These are phyloP conservation scores for Maudiozyma serrabonitensis DNA, from an alignment of 805 yeast species.

Conservation along the genomic window DNA sequence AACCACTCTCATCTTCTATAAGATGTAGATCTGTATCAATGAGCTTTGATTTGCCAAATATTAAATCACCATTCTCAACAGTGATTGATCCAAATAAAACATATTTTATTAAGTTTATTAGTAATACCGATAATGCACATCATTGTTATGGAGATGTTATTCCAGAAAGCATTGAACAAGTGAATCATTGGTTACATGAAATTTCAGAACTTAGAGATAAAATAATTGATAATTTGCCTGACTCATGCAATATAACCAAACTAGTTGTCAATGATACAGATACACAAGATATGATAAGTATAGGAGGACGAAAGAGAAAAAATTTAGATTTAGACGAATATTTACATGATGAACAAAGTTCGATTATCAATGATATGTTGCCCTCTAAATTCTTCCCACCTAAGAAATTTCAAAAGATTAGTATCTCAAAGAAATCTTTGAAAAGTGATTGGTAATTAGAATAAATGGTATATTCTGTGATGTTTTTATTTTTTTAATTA, in stretches of 20 bases:
- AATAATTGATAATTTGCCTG: constrained; percentile 4
- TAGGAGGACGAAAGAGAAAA: constrained; percentile 13
- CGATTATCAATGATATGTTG: constrained; percentile 11
- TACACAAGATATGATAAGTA: constrained; percentile 6
- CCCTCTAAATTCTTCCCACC: constrained; percentile 1
- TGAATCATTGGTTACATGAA: constrained; percentile 15
- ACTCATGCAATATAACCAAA: constrained; percentile 14
- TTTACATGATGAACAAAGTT: constrained; percentile 11
- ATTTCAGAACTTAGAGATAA: constrained; percentile 7
- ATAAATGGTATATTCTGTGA: neutral
- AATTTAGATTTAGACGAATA: constrained; percentile 14
- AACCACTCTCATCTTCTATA: neutral
- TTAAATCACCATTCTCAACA: constrained; percentile 8
- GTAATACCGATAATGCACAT: constrained; percentile 11
- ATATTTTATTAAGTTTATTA: constrained; percentile 14
- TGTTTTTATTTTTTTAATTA: too few species aligned
- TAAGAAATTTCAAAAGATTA: constrained; percentile 22
- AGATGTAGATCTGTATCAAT: constrained; percentile 9
- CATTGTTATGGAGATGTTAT: constrained; percentile 14
- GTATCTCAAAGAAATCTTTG: constrained; percentile 26
- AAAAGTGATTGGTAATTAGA: constrained; percentile 23
- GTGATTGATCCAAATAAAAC: constrained; percentile 6
- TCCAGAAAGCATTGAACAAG: constrained; percentile 12
- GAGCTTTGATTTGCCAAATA: constrained; percentile 13
- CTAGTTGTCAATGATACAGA: constrained; percentile 11